Evolutionary conservation across 306 rosid species (phyloP).

Genomic region (Phaseolus lunatus): DNA sequence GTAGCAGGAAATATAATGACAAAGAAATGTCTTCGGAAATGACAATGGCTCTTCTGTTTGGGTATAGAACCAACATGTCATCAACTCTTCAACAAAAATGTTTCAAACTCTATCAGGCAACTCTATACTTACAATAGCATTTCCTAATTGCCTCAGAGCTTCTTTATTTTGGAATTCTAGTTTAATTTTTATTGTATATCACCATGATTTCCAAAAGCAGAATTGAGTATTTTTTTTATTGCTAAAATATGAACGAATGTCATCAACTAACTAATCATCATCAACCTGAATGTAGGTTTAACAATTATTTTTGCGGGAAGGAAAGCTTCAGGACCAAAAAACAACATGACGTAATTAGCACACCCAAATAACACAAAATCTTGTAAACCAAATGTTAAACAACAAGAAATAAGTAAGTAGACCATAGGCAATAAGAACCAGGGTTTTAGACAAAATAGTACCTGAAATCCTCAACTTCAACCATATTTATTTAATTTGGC

Average conservation of each 20-base stretch:
- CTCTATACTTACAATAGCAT: background rate
- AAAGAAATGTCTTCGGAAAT: slow-evolving; percentile 1
- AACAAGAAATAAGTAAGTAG: slow-evolving; percentile 8
- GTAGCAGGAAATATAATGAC: slow-evolving; percentile 19
- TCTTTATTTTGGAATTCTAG: slow-evolving; percentile 23
- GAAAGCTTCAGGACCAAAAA: slow-evolving; percentile 25
- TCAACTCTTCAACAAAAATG: slow-evolving; percentile 6
- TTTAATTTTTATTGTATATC: background rate
- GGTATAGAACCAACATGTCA: background rate
- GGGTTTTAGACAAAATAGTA: slow-evolving; percentile 9
- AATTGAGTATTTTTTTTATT: background rate
- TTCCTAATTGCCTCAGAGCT: slow-evolving; percentile 14
- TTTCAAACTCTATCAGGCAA: slow-evolving; percentile 16
- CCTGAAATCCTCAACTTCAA: slow-evolving; percentile 21
- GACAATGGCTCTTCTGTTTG: background rate
- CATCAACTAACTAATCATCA: slow-evolving; percentile 13
- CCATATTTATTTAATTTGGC: slow-evolving; percentile 31
- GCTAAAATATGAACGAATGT: slow-evolving; percentile 16
- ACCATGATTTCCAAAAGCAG: slow-evolving; percentile 30
- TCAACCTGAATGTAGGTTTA: slow-evolving; percentile 18
- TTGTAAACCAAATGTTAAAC: slow-evolving; percentile 4
- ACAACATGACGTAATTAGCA: background rate
- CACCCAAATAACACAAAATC: slow-evolving; percentile 19
- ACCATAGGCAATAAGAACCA: slow-evolving; percentile 9
- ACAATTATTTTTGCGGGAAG: slow-evolving; percentile 10